Percentiles rank a stretch among this genome's conserved stretches.
Evolutionary conservation across 371 early-diverging fungal genomes (phyloP).

Genomic region (Lichtheimia ramosa): DNA sequence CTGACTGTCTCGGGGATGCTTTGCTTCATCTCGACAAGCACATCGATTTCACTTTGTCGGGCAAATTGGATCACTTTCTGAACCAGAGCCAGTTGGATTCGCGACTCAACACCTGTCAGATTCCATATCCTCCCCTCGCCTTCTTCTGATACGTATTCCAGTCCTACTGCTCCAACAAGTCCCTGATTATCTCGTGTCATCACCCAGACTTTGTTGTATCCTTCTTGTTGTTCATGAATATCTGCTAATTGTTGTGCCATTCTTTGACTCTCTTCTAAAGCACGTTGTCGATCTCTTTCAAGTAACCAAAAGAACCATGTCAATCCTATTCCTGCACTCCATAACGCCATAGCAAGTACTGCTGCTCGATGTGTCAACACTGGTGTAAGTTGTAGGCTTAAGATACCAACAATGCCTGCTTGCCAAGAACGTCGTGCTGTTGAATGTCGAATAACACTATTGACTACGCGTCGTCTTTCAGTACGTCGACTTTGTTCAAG

Average conservation of each 20-base stretch:
- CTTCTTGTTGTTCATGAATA: constrained; percentile 15
- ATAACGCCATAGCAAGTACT: constrained; percentile 21
- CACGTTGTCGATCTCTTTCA: constrained; percentile 10
- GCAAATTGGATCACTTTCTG: constrained; percentile 40
- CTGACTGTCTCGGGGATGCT: constrained; percentile 24
- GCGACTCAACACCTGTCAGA: constrained; percentile 29
- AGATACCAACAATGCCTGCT: constrained; percentile 33
- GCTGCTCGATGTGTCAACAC: constrained; percentile 2
- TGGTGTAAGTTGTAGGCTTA: constrained; percentile 18
- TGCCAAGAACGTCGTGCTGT: constrained; percentile 31
- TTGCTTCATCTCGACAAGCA: constrained; percentile 28
- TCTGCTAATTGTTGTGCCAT: constrained; percentile 4
- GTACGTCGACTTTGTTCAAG: constrained; percentile 6
- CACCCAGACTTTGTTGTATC: constrained; percentile 32
- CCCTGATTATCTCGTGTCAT: constrained; percentile 19
- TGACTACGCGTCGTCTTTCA: constrained; percentile 3
- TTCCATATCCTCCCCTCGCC: constrained; percentile 39
- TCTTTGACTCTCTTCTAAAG: neutral
- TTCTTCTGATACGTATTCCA: constrained; percentile 20
- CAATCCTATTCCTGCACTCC: constrained; percentile 34
- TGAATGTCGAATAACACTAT: constrained; percentile 1
- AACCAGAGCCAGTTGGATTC: constrained; percentile 31
- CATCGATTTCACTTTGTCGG: constrained; percentile 35
- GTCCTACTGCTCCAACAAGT: constrained; percentile 29
- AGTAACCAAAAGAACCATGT: constrained; percentile 27